phyloP scores from a whole-genome alignment of 2,329 filamentous ascomycete species.

The Trichoderma arundinaceum region DNA sequence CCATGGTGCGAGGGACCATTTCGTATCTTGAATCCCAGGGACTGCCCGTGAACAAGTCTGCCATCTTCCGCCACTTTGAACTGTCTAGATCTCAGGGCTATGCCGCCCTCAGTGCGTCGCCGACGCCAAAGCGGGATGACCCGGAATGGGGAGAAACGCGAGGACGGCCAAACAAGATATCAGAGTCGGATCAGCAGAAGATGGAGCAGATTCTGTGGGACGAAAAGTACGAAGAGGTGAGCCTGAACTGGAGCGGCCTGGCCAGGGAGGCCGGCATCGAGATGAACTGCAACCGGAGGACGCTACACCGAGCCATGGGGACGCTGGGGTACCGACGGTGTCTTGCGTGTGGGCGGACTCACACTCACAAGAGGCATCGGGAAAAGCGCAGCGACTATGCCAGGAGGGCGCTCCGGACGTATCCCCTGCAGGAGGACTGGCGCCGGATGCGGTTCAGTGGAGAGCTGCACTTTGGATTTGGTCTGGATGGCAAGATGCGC shows the following conservation, averaged over 20 bases:
- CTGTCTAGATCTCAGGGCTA: constrained; percentile 48
- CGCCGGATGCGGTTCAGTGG: constrained; percentile 45
- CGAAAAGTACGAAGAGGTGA: constrained; percentile 41
- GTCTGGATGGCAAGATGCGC: constrained; percentile 46
- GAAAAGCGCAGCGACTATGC: constrained; percentile 46
- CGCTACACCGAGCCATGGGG: constrained; percentile 47
- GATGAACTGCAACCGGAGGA: constrained; percentile 44
- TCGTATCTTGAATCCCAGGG: constrained; percentile 49
- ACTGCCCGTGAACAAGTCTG: constrained; percentile 48
- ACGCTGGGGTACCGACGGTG: constrained; percentile 47
- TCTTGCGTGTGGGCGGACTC: constrained; percentile 41
- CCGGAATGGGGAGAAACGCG: constrained; percentile 49
- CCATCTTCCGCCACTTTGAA: constrained; percentile 49
- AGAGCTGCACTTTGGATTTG: constrained; percentile 49
- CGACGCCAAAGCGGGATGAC: constrained; percentile 43
- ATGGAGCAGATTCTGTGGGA: constrained; percentile 50
- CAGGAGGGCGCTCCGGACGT: constrained; percentile 42
- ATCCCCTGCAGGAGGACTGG: constrained; percentile 44
- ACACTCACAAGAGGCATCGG: constrained; percentile 42
- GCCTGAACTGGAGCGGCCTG: constrained; percentile 45
- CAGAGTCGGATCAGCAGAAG: constrained; percentile 44
- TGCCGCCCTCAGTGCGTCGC: constrained; percentile 44
- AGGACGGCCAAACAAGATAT: constrained; percentile 45
- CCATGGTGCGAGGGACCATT: constrained; percentile 49
- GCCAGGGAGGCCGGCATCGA: constrained; percentile 45